A percentile compares a stretch with the other conserved stretches of the same genome.
Evolutionary conservation across 495 filamentous ascomycete species (phyloP).

Genomic region (Talaromyces adpressus): DNA sequence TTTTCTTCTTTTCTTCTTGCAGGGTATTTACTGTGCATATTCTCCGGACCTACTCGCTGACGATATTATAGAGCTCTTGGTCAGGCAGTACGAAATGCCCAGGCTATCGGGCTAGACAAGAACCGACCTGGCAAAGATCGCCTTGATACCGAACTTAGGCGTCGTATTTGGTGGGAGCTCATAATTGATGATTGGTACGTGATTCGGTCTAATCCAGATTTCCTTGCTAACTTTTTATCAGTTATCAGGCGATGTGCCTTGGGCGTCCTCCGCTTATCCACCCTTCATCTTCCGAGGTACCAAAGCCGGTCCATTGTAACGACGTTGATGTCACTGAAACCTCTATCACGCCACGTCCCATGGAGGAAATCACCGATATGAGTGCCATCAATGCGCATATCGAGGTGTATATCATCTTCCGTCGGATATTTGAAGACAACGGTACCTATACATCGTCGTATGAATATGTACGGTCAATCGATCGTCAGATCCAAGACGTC

Average conservation of each 20-base stretch:
- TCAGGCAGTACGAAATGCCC: slow-evolving; percentile 7
- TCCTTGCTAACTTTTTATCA: neutral
- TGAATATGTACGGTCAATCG: slow-evolving; percentile 7
- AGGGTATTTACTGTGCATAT: neutral
- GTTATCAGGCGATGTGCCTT: slow-evolving; percentile 10
- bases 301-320: slow-evolving; percentile 8
- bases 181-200: slow-evolving; percentile 6
- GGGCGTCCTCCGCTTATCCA: slow-evolving; percentile 9
- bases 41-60: neutral
- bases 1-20: neutral
- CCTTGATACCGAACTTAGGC: slow-evolving; percentile 6
- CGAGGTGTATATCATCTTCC: slow-evolving; percentile 5
- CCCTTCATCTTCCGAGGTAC: slow-evolving; percentile 7
- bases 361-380: slow-evolving; percentile 8
- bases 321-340: slow-evolving; percentile 7
- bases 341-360: neutral
- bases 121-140: slow-evolving; percentile 2
- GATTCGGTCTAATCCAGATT: neutral
- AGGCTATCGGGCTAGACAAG: slow-evolving; percentile 4
- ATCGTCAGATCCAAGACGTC: slow-evolving; percentile 6
- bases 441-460: slow-evolving; percentile 6
- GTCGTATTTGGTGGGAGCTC: slow-evolving; percentile 10
- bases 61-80: slow-evolving; percentile 1
- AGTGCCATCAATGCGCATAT: slow-evolving; percentile 5
- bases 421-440: slow-evolving; percentile 4